Conservation (phyloP, 495 filamentous ascomycete species). For the Achaetomiella virescens region DNA sequence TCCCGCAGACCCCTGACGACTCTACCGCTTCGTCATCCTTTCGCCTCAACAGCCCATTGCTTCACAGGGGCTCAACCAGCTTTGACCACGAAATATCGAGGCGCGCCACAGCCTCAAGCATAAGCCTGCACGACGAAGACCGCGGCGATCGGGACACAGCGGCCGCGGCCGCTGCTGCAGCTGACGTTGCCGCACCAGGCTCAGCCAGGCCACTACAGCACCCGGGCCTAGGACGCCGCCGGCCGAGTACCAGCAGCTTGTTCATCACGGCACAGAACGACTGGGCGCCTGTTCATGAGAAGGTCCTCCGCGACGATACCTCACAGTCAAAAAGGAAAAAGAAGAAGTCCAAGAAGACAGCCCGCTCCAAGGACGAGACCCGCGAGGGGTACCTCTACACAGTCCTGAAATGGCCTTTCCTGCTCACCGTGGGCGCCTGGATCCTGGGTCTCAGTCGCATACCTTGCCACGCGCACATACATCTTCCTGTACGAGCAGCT, state of each 20-base stretch:
- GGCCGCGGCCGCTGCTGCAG: slow-evolving; percentile 15
- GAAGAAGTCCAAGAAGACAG: slow-evolving; percentile 26
- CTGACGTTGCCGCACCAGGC: slow-evolving; percentile 8
- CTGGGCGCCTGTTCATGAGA: slow-evolving; percentile 73
- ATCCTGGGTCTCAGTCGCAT: slow-evolving; percentile 63
- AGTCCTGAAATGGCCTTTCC: slow-evolving; percentile 84
- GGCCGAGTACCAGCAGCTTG: slow-evolving; percentile 24
- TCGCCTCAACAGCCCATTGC: slow-evolving; percentile 22
- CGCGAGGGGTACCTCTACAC: slow-evolving; percentile 86
- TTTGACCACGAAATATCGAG: slow-evolving; percentile 12
- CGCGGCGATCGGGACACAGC: slow-evolving; percentile 7
- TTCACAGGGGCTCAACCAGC: slow-evolving; percentile 16
- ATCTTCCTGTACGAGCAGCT: slow-evolving; percentile 82
- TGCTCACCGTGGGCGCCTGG: slow-evolving; percentile 74
- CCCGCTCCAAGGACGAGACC: slow-evolving; percentile 78
- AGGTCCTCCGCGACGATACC: slow-evolving; percentile 42
- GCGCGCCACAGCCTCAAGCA: slow-evolving; percentile 13
- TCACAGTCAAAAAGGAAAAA: not conserved
- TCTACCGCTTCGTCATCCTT: slow-evolving; percentile 13
- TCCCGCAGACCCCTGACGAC: slow-evolving; percentile 34
- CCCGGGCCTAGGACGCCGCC: not conserved
- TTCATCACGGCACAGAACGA: slow-evolving; percentile 75
- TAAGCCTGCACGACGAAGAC: slow-evolving; percentile 15
- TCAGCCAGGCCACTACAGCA: not conserved
- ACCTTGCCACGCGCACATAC: slow-evolving; percentile 78